Percentiles rank a stretch among this genome's conserved stretches.
Conservation (phyloP, 1,284 basidiomycete species). For the Apiotrichum mycotoxinovorans region DNA sequence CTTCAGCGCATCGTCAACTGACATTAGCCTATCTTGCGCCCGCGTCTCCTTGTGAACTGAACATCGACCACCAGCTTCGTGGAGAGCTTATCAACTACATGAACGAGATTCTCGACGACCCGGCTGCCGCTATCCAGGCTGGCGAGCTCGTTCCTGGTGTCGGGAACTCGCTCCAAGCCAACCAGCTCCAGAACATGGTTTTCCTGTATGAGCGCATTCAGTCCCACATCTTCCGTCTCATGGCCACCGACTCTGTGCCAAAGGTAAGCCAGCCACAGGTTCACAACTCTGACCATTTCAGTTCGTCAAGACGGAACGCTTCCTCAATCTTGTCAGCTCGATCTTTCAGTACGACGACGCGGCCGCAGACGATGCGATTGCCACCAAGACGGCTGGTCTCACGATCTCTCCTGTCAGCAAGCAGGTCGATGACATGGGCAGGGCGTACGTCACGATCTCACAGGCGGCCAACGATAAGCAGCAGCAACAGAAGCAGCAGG, state of each 20-base stretch:
- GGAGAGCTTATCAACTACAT: constrained; percentile 92
- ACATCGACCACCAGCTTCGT: constrained; percentile 94
- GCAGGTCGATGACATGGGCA: constrained; percentile 9
- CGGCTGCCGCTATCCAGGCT: constrained; percentile 53
- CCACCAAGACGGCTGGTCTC: constrained; percentile 8
- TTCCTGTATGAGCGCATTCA: constrained; percentile 93
- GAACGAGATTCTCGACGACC: constrained; percentile 73
- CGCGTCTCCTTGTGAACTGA: constrained; percentile 89
- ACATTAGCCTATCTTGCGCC: constrained; percentile 83
- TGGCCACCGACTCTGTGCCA: constrained; percentile 96
- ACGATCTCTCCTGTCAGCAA: background rate
- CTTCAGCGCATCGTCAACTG: background rate
- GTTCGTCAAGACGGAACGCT: constrained; percentile 29
- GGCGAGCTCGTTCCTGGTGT: constrained; percentile 75
- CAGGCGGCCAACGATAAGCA: constrained; percentile 39
- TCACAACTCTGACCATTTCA: constrained; percentile 4
- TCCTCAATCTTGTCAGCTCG: constrained; percentile 33
- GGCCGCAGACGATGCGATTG: constrained; percentile 17
- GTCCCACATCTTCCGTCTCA: constrained; percentile 90
- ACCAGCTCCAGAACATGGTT: constrained; percentile 90
- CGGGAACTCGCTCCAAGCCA: constrained; percentile 64
- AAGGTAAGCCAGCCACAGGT: constrained; percentile 58
- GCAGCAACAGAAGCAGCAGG: background rate
- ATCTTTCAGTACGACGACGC: constrained; percentile 33
- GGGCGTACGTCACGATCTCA: constrained; percentile 50